phyloP scores from a whole-genome alignment of 257 asterid genomes.

The Cruciata laevipes region DNA sequence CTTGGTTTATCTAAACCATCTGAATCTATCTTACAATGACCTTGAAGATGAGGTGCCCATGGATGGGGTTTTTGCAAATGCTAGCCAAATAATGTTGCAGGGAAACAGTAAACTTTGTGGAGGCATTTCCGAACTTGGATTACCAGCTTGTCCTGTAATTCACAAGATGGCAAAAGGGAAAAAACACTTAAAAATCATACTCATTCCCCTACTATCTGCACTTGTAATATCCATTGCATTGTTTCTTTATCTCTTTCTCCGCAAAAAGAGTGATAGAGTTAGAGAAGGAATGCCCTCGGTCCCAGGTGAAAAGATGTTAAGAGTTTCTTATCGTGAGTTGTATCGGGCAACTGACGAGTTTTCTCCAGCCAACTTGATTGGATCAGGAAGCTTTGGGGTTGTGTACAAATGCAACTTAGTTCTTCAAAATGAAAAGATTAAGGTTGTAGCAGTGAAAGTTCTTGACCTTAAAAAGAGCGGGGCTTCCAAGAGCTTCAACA shows the following conservation, averaged over 20 bases:
- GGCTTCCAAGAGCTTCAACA: neutral
- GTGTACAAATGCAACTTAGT: neutral
- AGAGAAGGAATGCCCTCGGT: neutral
- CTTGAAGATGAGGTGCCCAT: conserved; percentile 18
- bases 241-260: neutral
- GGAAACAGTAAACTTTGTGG: conserved; percentile 25
- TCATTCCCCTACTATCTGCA: neutral
- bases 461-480: neutral
- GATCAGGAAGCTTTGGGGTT: neutral
- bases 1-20: neutral
- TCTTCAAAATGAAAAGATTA: too few species aligned
- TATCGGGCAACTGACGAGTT: neutral
- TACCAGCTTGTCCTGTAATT: conserved; percentile 11
- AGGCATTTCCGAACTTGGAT: conserved; percentile 6
- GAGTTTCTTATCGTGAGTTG: neutral
- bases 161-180: neutral
- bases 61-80: conserved; percentile 13
- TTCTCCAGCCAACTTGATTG: neutral
- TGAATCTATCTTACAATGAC: conserved; percentile 18
- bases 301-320: neutral
- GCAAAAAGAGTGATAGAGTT: neutral
- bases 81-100: conserved; percentile 1
- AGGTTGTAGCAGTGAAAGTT: neutral
- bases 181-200: neutral
- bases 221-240: conserved; percentile 4